Percentiles rank a stretch among this genome's conserved stretches.
These are phyloP conservation scores for Knoxia roxburghii DNA, from an alignment of 257 asterid genomes.

Conservation along the genomic window DNA sequence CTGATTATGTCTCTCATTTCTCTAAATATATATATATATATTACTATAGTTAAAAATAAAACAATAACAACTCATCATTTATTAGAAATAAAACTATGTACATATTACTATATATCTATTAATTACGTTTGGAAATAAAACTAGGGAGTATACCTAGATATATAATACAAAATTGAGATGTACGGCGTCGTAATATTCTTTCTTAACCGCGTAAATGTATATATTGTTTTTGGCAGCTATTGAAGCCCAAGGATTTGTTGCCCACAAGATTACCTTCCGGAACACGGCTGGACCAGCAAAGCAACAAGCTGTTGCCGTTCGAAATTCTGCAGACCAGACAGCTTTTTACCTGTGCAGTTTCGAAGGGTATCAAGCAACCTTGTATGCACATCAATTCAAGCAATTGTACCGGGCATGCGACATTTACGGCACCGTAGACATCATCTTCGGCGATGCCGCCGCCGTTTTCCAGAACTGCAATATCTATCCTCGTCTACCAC, in stretches of 20 bases:
- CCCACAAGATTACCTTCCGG: slow-evolving; percentile 14
- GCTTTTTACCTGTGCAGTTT: slow-evolving; percentile 17
- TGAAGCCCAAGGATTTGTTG: slow-evolving; percentile 13
- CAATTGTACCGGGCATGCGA: slow-evolving; percentile 21
- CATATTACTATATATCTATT: no score
- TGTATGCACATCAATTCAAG: slow-evolving; percentile 12
- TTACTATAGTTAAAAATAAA: no score
- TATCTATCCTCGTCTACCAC: slow-evolving; percentile 8
- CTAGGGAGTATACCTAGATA: no score
- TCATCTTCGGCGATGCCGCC: slow-evolving; percentile 20
- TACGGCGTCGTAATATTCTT: no score
- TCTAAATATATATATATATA: no score
- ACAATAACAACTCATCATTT: no score
- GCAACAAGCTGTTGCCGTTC: slow-evolving; percentile 22
- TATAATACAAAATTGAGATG: no score
- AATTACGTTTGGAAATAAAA: no score
- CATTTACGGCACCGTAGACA: slow-evolving; percentile 20
- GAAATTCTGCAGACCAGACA: slow-evolving; percentile 17
- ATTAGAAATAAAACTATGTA: no score
- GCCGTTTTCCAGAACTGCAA: slow-evolving; percentile 15
- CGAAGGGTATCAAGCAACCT: slow-evolving; percentile 20
- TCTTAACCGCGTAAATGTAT: no score
- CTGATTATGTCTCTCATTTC: no score
- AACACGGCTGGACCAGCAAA: slow-evolving; percentile 18
- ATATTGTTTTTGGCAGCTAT: slow-evolving; percentile 4